Conservation (phyloP, 1,284 basidiomycete species). For the Farysia itapuensis region DNA sequence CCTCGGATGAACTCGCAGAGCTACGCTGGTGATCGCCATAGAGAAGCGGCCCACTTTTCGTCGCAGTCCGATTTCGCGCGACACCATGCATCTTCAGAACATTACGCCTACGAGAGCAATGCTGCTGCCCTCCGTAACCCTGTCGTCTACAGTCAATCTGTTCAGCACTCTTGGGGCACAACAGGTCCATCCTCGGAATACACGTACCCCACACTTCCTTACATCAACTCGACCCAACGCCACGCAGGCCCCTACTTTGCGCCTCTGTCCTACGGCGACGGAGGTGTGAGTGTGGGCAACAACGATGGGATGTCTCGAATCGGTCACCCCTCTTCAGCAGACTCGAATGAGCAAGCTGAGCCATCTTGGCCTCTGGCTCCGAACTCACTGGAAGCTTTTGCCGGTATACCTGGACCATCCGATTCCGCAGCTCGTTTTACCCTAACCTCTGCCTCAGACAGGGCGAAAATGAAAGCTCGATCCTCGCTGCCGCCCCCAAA, state of each 20-base stretch:
- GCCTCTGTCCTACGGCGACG: not conserved
- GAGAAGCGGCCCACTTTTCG: constrained; percentile 5
- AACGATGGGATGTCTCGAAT: constrained; percentile 8
- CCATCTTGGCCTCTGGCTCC: constrained; percentile 25
- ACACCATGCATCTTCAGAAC: constrained; percentile 5
- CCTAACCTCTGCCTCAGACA: constrained; percentile 20
- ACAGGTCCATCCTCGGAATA: constrained; percentile 9
- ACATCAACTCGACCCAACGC: constrained; percentile 4
- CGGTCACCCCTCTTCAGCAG: not conserved
- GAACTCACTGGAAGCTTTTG: constrained; percentile 31
- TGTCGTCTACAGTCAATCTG: constrained; percentile 29
- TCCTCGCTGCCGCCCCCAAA: constrained; percentile 28
- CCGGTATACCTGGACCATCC: constrained; percentile 16
- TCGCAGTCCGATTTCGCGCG: constrained; percentile 12
- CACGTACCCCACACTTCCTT: constrained; percentile 28
- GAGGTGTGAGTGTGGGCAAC: constrained; percentile 9
- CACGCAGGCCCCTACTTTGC: not conserved
- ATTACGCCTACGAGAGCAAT: constrained; percentile 25
- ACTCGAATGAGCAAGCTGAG: constrained; percentile 4
- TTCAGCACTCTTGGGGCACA: constrained; percentile 9
- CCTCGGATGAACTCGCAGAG: not conserved
- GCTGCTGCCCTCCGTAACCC: constrained; percentile 23
- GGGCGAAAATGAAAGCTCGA: constrained; percentile 12
- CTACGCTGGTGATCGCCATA: constrained; percentile 1
- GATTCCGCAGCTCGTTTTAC: constrained; percentile 17